Conservation (phyloP, 306 rosid genomes). For the Prunus dulcis region DNA sequence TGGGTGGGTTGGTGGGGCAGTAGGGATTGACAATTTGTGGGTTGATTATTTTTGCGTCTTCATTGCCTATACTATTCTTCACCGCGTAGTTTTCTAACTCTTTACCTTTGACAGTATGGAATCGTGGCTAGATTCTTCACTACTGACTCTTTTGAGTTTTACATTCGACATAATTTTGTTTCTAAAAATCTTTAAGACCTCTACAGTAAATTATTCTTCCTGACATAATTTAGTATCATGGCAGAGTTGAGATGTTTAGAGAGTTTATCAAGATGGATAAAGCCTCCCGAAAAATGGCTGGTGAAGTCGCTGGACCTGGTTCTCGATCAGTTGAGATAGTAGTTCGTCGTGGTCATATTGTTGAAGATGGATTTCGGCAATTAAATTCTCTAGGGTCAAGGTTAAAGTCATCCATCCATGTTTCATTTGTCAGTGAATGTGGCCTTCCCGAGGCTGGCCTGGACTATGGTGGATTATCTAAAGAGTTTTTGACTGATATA, state of each 20-base stretch:
- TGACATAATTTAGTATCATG: constrained; percentile 27
- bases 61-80: not conserved
- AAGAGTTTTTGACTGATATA: constrained; percentile 89
- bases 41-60: not conserved
- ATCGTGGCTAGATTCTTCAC: not conserved
- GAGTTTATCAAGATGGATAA: constrained; percentile 95
- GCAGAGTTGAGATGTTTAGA: constrained; percentile 96
- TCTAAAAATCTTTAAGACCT: constrained; percentile 1
- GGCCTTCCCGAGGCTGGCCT: constrained; percentile 98
- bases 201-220: constrained; percentile 4
- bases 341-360: constrained; percentile 79
- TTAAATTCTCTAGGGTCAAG: constrained; percentile 81
- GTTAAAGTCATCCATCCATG: constrained; percentile 87
- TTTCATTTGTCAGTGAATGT: constrained; percentile 96
- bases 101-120: not conserved
- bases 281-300: constrained; percentile 91
- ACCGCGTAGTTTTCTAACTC: not conserved
- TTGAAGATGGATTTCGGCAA: constrained; percentile 95
- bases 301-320: constrained; percentile 81
- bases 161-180: not conserved
- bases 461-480: constrained; percentile 97
- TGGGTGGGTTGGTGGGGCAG: not conserved
- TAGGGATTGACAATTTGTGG: not conserved
- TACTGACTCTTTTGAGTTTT: not conserved
- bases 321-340: constrained; percentile 77